Percentiles rank a stretch among this genome's conserved stretches.
Conservation (phyloP, 148 eudicot species). For the Vaccinium corymbosum region DNA sequence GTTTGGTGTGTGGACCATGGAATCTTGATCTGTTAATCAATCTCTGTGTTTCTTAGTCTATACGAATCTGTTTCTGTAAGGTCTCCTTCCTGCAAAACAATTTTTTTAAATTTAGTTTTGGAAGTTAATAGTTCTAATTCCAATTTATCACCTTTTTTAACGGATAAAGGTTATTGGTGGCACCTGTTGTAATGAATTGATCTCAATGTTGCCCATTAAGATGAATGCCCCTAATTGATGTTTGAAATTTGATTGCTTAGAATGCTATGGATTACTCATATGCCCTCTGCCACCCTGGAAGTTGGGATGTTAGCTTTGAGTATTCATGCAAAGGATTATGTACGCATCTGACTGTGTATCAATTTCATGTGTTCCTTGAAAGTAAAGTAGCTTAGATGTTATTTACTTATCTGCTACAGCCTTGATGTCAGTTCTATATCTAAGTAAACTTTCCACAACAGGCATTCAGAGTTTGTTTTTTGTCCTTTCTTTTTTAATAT, state of each 20-base stretch:
- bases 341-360: neutral
- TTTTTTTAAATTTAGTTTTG: neutral
- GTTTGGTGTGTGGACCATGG: neutral
- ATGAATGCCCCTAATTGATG: neutral
- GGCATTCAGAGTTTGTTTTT: neutral
- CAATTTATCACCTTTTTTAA: neutral
- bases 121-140: neutral
- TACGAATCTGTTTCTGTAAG: neutral
- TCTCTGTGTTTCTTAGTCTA: neutral
- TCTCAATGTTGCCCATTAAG: neutral
- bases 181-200: neutral
- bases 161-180: neutral
- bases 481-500: neutral
- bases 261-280: neutral
- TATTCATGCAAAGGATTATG: neutral
- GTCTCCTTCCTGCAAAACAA: neutral
- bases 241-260: neutral
- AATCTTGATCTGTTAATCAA: neutral
- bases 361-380: neutral
- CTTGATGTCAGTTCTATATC: neutral
- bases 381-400: neutral
- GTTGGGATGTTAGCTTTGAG: neutral
- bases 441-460: neutral
- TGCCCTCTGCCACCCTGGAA: neutral
- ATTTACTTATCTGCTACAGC: conserved; percentile 3